These are phyloP conservation scores for Lablab purpureus DNA, from an alignment of 306 rosid species.

Conservation along the genomic window DNA sequence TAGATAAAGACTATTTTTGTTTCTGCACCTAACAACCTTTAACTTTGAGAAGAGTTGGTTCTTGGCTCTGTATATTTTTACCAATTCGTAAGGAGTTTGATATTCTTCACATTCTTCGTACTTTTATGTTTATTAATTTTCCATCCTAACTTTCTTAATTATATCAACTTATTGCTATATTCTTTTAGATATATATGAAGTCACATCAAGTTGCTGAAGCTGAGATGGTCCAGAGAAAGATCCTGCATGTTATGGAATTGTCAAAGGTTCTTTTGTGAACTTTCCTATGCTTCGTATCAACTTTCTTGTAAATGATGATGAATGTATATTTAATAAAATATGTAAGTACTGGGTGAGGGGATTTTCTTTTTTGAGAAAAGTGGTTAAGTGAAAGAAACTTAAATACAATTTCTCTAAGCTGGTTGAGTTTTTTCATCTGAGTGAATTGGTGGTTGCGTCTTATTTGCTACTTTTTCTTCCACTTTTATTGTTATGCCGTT, in stretches of 20 bases:
- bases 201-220: conserved; percentile 71
- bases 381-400: conserved; percentile 3
- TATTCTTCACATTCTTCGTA: background rate
- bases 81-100: conserved; percentile 9
- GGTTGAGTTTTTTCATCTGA: background rate
- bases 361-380: background rate
- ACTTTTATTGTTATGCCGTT: background rate
- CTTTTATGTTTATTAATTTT: conserved; percentile 28
- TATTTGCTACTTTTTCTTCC: conserved; percentile 1
- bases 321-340: conserved; percentile 6
- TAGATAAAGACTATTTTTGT: background rate
- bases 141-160: conserved; percentile 29
- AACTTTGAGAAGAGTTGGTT: conserved; percentile 16
- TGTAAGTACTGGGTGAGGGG: conserved; percentile 19
- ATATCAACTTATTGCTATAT: conserved; percentile 39
- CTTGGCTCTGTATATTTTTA: conserved; percentile 22
- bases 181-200: conserved; percentile 68
- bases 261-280: conserved; percentile 65
- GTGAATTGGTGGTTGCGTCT: conserved; percentile 5
- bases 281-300: conserved; percentile 13
- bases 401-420: conserved; percentile 2
- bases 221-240: conserved; percentile 81
- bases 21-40: conserved; percentile 8
- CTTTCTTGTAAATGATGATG: conserved; percentile 15
- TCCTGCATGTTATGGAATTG: conserved; percentile 78